Conservation (phyloP, 1,284 basidiomycete species). For the Cutaneotrichosporon sp. region DNA sequence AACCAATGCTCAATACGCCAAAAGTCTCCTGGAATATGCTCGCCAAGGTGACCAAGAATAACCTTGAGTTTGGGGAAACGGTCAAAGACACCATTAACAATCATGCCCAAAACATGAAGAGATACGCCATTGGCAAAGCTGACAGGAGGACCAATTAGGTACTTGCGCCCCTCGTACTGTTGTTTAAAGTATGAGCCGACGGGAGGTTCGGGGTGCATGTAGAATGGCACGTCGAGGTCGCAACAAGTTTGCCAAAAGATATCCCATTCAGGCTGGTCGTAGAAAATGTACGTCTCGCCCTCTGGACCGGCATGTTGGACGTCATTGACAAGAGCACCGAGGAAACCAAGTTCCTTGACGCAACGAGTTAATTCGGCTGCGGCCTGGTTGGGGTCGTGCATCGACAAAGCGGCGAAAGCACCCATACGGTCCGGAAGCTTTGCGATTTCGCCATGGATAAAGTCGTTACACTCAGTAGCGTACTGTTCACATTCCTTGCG, state of each 20-base stretch:
- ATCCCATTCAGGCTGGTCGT: conserved; percentile 38
- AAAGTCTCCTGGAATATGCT: conserved; percentile 47
- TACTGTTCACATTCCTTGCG: conserved; percentile 27
- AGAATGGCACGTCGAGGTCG: conserved; percentile 48
- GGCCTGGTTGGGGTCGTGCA: conserved; percentile 48
- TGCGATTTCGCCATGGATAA: conserved; percentile 36
- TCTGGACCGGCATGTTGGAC: conserved; percentile 33
- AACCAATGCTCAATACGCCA: conserved; percentile 50
- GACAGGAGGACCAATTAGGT: conserved; percentile 45
- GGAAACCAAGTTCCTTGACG: conserved; percentile 41
- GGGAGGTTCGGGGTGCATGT: conserved; percentile 48
- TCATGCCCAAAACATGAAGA: conserved; percentile 46
- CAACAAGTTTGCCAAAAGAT: conserved; percentile 44
- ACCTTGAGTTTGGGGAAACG: conserved; percentile 50
- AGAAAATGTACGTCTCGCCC: conserved; percentile 33
- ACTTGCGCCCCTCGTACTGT: conserved; percentile 43
- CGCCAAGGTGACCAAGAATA: conserved; percentile 50
- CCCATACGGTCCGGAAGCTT: conserved; percentile 42
- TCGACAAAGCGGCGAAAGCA: conserved; percentile 45
- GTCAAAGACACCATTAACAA: conserved; percentile 50
- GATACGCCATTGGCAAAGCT: conserved; percentile 48
- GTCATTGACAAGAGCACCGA: conserved; percentile 37
- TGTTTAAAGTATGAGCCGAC: conserved; percentile 41
- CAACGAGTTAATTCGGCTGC: conserved; percentile 41
- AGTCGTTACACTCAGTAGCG: conserved; percentile 26